Evolutionary conservation across 176 grass and related monocot genomes (phyloP).

Genomic region (Cenchrus americanus): DNA sequence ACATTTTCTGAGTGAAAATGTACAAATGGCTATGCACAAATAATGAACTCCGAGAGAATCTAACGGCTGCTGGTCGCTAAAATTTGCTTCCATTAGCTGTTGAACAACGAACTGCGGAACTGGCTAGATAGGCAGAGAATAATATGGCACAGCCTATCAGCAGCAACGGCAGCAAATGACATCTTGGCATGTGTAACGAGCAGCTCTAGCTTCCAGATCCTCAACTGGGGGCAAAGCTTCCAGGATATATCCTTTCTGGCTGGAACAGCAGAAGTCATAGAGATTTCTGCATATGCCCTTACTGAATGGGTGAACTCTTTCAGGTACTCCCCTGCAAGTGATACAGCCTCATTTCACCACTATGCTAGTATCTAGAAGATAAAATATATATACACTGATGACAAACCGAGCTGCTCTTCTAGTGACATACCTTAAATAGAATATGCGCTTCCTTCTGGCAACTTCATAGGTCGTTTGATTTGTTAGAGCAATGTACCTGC

Average conservation of each 20-base stretch:
- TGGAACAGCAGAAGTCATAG: conserved; percentile 66
- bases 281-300: conserved; percentile 80
- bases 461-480: conserved; percentile 98
- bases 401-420: not conserved
- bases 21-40: conserved; percentile 39
- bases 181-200: conserved; percentile 75
- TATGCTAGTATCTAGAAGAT: not conserved
- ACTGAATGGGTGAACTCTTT: conserved; percentile 90
- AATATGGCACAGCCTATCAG: conserved; percentile 52
- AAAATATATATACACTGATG: not conserved
- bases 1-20: conserved; percentile 40
- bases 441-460: conserved; percentile 77
- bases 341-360: conserved; percentile 32
- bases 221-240: conserved; percentile 74
- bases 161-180: conserved; percentile 81
- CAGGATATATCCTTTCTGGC: conserved; percentile 52
- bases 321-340: conserved; percentile 68
- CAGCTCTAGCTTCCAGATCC: conserved; percentile 76
- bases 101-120: conserved; percentile 19
- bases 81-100: conserved; percentile 36
- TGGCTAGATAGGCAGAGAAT: conserved; percentile 44
- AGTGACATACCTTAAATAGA: conserved; percentile 78
- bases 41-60: conserved; percentile 20
- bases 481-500: conserved; percentile 89
- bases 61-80: conserved; percentile 36